These are phyloP conservation scores for Micromonas pusilla DNA, from an alignment of 139 green algal genomes.

Conservation along the genomic window DNA sequence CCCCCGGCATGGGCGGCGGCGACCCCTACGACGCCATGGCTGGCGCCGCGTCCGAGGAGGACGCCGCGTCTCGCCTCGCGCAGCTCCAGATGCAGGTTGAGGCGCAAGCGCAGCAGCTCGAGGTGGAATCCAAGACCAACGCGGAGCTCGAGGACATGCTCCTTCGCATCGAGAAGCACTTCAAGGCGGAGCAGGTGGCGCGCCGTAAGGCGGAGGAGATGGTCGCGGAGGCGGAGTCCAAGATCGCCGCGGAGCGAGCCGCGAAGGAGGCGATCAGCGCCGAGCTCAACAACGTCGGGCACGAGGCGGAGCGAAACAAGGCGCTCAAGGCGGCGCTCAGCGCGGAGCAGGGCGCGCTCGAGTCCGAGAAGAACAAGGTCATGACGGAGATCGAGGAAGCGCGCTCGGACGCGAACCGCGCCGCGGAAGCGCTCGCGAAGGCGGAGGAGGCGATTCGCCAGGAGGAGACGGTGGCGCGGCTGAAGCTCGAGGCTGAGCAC, in stretches of 20 bases:
- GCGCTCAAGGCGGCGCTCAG: not conserved
- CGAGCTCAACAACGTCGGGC: not conserved
- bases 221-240: not conserved
- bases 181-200: not conserved
- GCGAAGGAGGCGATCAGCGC: not conserved
- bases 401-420: not conserved
- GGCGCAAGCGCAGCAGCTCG: not conserved
- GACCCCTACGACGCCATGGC: not conserved
- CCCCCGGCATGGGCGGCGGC: no score
- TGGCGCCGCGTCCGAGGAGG: not conserved
- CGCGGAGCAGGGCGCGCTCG: not conserved
- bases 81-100: not conserved
- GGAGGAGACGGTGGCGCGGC: slow-evolving; percentile 1
- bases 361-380: not conserved
- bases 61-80: not conserved
- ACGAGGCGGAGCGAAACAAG: not conserved
- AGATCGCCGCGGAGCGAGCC: not conserved
- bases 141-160: not conserved
- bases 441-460: slow-evolving; percentile 7
- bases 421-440: not conserved
- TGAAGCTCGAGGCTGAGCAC: slow-evolving; percentile 20
- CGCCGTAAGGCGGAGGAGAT: not conserved
- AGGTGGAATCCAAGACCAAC: not conserved
- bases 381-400: not conserved
- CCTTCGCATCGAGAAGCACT: not conserved